Base-by-base conservation (phyloP, 306 rosid genomes). In the Gastrolobium villosum region DNA sequence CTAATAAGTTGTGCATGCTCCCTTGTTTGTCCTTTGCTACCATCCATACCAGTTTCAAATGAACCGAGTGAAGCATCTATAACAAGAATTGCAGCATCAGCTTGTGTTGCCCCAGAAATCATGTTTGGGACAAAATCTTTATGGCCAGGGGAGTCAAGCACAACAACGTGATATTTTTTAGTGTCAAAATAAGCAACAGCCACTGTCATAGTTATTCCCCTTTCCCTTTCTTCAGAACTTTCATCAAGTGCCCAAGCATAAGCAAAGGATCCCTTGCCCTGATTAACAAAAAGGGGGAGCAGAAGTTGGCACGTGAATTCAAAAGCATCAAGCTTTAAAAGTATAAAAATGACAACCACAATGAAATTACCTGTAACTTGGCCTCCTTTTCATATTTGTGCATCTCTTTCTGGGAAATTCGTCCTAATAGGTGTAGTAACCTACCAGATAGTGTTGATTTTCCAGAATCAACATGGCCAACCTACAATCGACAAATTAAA, bases 381-480 rank as follows among this genome's bases (percentile, higher is more conserved):
- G 99, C 88, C 81, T 95, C 98, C 83, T 91, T 95, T 87, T 93
- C 99, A 87, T 86, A 85, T 83, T 93, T 93, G 88, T 95, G 99
- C 99, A 95, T 95, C 77, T 93, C 94, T 83, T 95, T 95, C 67
- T 85, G 83, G 44, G 99, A 88, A 75, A 95, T 87, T 62, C 90
- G 91, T 78, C 99, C 99, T 78, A 83, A 79, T 65, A 95, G 88
- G 82, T 91, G 98, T 52, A 95, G 83, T 69, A 95, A 72, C 83
- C 99, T 91, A 49, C 99, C 99, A 1, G 99, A 93, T 64, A 95
- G 94, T 26, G 99, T 93, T 64, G 99, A 95, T 87, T 95, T 95
- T 83, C 99, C 99, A 76, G 99, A 91, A 90, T 95, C 99, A 82
- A 95, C 99, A 79, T 95, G 99, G 44, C 99, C 99, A 81, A 95